Base-by-base conservation (phyloP, 768 basidiomycete species). In the Sarcomyxa edulis region DNA sequence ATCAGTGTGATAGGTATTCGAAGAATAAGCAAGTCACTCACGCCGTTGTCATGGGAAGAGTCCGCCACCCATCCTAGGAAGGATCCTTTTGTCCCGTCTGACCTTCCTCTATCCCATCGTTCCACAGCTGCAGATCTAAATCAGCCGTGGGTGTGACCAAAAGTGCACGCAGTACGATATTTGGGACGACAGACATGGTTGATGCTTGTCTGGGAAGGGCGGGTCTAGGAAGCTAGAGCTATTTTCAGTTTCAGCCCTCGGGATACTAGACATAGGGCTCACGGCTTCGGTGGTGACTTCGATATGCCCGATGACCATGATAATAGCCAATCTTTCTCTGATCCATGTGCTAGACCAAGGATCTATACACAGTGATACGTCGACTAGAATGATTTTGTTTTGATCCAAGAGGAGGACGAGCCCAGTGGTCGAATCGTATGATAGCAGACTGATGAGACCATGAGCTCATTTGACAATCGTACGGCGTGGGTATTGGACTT, bases 271-370 rank as follows among this genome's bases (percentile, higher is more conserved):
- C n/a, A n/a, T n/a, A n/a, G n/a, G n/a, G n/a, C n/a, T n/a, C n/a
- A n/a, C n/a, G n/a, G n/a, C n/a, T n/a, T n/a, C n/a, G n/a, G n/a
- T n/a, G n/a, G n/a, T n/a, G n/a, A n/a, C n/a, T 49, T 84, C 83
- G 35, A 84, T 56, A 51, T 78, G 66, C 25, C 82, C 82, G 28
- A 83, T 55, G 15, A 68, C 69, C 60, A 74, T 72, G 25, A 81
- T 59, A 25, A 64, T 64, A 45, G 63, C 55, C 44, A 76, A 64
- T 16, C 61, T 65, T 47, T 84, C 78, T 28, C 65, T 59, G 18
- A 71, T 62, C 82, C 83, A 84, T 22, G 45, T 39, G 9, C 47
- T 37, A 19, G 62, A 56, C 45, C 52, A 49, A 1, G 56, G 47
- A 49, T 69, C 66, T 25, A 83, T 43, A 41, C 75, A 76, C 9